phyloP scores from a whole-genome alignment of 73 alveolate species.

The Symbiodinium pilosum region DNA sequence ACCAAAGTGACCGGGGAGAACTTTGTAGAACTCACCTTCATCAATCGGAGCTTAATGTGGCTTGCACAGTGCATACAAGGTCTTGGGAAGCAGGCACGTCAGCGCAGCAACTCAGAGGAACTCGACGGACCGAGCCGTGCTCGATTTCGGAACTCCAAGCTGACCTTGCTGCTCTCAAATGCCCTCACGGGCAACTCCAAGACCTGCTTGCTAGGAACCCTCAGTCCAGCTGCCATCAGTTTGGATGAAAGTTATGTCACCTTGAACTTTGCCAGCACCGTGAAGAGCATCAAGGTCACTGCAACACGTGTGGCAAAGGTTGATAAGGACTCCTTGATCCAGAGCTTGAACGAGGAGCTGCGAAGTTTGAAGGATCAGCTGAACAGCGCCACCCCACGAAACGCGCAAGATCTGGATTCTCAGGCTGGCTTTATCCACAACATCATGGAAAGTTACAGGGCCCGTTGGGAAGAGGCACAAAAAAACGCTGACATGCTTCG shows the following conservation, averaged over 20 bases:
- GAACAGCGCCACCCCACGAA: background rate
- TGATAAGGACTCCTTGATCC: constrained; percentile 19
- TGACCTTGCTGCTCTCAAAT: constrained; percentile 19
- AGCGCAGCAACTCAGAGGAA: background rate
- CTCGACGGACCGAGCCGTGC: background rate
- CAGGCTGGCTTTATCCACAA: background rate
- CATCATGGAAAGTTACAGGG: background rate
- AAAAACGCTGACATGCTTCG: background rate
- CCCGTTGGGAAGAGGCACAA: constrained; percentile 8
- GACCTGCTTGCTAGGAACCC: background rate
- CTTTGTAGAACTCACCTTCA: constrained; percentile 14
- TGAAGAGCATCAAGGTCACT: constrained; percentile 14
- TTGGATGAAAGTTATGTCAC: constrained; percentile 9
- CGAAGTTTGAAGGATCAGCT: background rate
- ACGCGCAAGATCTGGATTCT: background rate
- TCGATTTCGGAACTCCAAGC: constrained; percentile 6
- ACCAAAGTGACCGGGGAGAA: constrained; percentile 13
- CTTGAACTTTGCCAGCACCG: constrained; percentile 14
- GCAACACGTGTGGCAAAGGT: constrained; percentile 12
- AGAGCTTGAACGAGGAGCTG: constrained; percentile 2
- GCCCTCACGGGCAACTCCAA: constrained; percentile 6
- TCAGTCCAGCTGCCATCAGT: background rate
- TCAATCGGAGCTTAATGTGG: constrained; percentile 33
- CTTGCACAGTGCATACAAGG: constrained; percentile 17
- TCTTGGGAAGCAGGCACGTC: background rate